Evolutionary conservation across 2,329 filamentous ascomycete genomes (phyloP).

Genomic region (Colletotrichum liaoningense): DNA sequence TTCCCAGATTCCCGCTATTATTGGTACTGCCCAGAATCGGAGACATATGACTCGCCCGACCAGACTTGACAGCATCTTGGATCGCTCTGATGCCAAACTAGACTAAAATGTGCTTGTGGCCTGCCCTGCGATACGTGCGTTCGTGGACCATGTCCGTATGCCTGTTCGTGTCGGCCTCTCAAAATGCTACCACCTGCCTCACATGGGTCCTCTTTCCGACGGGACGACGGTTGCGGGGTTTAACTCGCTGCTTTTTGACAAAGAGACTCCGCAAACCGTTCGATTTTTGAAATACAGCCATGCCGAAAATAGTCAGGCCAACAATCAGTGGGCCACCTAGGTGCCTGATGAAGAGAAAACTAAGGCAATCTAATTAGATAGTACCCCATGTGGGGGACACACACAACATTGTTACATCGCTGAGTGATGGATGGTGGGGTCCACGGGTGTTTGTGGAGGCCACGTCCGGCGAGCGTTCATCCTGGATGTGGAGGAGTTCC

Average conservation of each 20-base stretch:
- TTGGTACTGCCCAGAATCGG: neutral
- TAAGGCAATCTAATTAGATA: neutral
- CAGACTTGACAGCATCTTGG: neutral
- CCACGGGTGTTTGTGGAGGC: constrained; percentile 21
- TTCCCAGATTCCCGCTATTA: neutral
- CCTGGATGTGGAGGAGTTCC: constrained; percentile 16
- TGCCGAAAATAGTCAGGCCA: neutral
- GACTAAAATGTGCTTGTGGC: neutral
- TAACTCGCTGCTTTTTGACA: neutral
- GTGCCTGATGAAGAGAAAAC: neutral
- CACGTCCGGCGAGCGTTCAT: neutral
- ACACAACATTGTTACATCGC: neutral
- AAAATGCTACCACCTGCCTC: neutral
- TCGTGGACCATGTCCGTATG: neutral
- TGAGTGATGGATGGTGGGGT: constrained; percentile 3
- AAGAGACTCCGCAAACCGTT: neutral
- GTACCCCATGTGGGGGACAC: constrained; percentile 13
- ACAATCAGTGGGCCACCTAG: constrained; percentile 1
- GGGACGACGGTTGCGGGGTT: neutral
- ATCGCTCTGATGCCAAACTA: neutral
- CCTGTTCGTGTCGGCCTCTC: neutral
- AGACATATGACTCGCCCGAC: neutral
- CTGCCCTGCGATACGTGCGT: neutral
- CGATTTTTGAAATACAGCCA: neutral
- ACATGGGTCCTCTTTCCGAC: neutral